Base-by-base conservation (phyloP, 148 eudicot species). In the Vaccinium vitisidaea region DNA sequence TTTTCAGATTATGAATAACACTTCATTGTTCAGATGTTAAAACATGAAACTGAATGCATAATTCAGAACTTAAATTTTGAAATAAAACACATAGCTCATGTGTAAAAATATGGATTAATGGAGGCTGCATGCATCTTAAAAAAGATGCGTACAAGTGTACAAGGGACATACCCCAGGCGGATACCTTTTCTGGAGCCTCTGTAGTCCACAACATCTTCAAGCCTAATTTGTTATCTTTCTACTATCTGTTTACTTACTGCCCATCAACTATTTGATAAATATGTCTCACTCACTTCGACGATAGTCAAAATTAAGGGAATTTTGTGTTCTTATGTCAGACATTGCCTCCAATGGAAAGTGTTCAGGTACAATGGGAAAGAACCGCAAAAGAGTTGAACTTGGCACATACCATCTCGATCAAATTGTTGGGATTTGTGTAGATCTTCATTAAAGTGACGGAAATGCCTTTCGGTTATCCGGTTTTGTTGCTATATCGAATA, bases 161-260 rank as follows among this genome's bases (percentile, higher is more conserved):
- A 36, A 36, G 39, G 39, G 39, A 3, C 39, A 36, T 36, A 36
- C 39, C 39, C 4, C 3, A 36, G 4, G 39, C 3, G 39, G 3
- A 36, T 36, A 36, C 39, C 39, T 36, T 94, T 49, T 88, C 91
- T 83, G 98, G 98, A 5, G 98, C 98, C 59, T 95, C 96, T 80
- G 56, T 95, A 76, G 96, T 95, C 63, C 98, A 95, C 89, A 95
- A 95, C 85, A 82, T 94, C 85, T 93, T 86, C 83, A 95, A 95
- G 87, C 98, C 97, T 63, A 88, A 95, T 77, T 84, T 94, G 88
- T 95, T 94, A 86, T 39, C 3, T 70, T 49, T 71, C 39, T 36
- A 36, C 39, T 36, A 36, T 69, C 78, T 83, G 15, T 16, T 1
- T 63, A 13, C 25, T 9, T 16, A 15, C 52, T 54, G 71, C 77